Evolutionary conservation across 805 yeast species (phyloP).

Genomic region (Saccharomycopsis guyanensis): DNA sequence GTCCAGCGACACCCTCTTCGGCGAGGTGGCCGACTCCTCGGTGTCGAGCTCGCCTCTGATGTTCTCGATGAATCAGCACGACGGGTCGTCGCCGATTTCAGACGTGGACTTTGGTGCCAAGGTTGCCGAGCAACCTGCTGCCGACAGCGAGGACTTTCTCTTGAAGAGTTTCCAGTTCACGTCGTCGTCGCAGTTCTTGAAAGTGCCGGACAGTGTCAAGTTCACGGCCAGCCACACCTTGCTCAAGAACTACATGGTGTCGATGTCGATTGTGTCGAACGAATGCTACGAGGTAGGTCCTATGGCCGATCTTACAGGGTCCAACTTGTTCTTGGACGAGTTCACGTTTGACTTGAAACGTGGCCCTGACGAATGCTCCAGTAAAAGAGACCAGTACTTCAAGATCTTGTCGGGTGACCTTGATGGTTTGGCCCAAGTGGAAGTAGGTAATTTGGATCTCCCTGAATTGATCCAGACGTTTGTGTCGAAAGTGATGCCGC

Average conservation of each 20-base stretch:
- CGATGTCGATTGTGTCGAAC: slow-evolving; percentile 4
- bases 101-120: neutral
- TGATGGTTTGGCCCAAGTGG: neutral
- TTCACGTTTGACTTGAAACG: neutral
- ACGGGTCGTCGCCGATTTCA: slow-evolving; percentile 5
- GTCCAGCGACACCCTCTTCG: neutral
- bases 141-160: slow-evolving; percentile 10
- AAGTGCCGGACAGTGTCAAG: slow-evolving; percentile 7
- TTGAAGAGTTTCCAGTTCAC: slow-evolving; percentile 16
- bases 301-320: neutral
- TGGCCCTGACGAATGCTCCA: neutral
- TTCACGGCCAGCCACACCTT: slow-evolving; percentile 12
- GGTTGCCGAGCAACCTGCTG: too few relatives aligned
- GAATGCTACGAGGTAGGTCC: too few relatives aligned
- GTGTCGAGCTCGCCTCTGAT: slow-evolving; percentile 6
- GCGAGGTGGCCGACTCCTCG: neutral
- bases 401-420: neutral
- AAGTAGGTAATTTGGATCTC: neutral
- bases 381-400: neutral
- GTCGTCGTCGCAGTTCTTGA: slow-evolving; percentile 6
- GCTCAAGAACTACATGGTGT: slow-evolving; percentile 6
- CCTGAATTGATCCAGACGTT: slow-evolving; percentile 10
- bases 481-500: slow-evolving; percentile 11
- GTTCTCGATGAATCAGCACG: slow-evolving; percentile 4
- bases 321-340: neutral